Base-by-base conservation (phyloP, 345 rosid genomes). In the Alliaria petiolata region DNA sequence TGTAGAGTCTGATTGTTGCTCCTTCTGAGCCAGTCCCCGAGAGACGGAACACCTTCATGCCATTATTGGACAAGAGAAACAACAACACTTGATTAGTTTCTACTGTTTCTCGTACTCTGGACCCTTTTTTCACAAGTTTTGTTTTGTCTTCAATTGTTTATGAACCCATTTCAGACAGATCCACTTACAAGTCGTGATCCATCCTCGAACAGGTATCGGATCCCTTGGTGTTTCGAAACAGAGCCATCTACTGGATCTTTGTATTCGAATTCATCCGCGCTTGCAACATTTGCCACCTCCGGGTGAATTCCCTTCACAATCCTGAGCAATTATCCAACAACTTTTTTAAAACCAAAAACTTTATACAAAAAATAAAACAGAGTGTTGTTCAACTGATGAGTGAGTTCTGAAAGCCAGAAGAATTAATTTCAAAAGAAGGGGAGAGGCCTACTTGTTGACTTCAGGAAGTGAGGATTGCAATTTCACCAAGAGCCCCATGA, bases 21-120 rank as follows among this genome's bases (percentile, higher is more conserved):
- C 98, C 98, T 81, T 83, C 96, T 33, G 98, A 92, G 42, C 98
- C 98, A 8, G 97, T 90, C 76, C 98, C 98, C 0, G 96, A 93
- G 15, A 90, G 90, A 61, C 97, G 96, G 87, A 89, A 90, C 61
- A 90, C 80, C 96, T 92, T 83, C 14, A 36, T 13, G n/a, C n/a
- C 6, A 3, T 19, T 9, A 46, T 51, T 13, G 25, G 4, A 52
- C n/a, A 50, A 67, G 17, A 49, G 9, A 42, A 22, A 25, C 25
- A 22, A 25, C 22, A 65, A 14, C 5, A 19, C 10, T 6, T 0
- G 4, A 22, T 34, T 19, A 22, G 60, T 42, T 14, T 62, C 22
- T 62, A 31, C 28, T 30, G 13, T 13, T 2, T 63, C 13, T 33
- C 12, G 9, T 9, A 12, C 56, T 50, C n/a, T 36, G n/a, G 22